phyloP scores from a whole-genome alignment of 371 early-diverging fungal species.

The Syncephalastrum monosporum region DNA sequence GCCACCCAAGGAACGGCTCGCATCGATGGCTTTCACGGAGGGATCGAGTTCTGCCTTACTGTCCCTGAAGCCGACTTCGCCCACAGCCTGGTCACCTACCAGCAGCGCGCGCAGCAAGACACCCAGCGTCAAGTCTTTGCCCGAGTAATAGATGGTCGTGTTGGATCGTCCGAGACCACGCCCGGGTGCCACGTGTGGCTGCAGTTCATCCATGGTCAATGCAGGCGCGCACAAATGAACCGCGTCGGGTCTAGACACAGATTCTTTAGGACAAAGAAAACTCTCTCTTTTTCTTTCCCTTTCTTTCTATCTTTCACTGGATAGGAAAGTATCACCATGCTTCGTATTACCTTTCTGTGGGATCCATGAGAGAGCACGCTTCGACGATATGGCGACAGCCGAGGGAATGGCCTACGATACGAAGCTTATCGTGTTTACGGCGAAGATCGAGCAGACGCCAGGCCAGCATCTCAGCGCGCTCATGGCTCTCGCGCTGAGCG shows the following conservation, averaged over 20 bases:
- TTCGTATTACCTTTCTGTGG: constrained; percentile 28
- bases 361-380: constrained; percentile 38
- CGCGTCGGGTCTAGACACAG: constrained; percentile 35
- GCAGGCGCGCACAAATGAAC: constrained; percentile 53
- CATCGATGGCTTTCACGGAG: constrained; percentile 32
- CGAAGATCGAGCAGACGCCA: constrained; percentile 42
- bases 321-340: not conserved
- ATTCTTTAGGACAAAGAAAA: not conserved
- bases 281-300: not conserved
- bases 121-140: constrained; percentile 44
- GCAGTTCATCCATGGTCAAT: constrained; percentile 32
- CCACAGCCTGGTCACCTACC: constrained; percentile 37
- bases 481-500: constrained; percentile 37
- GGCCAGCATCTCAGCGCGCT: constrained; percentile 47
- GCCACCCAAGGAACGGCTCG: constrained; percentile 36
- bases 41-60: constrained; percentile 25
- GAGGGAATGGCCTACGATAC: constrained; percentile 47
- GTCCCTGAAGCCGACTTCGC: constrained; percentile 40
- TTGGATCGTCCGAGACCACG: constrained; percentile 27
- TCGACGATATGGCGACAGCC: constrained; percentile 52
- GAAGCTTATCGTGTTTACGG: constrained; percentile 35
- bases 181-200: constrained; percentile 21
- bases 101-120: constrained; percentile 36
- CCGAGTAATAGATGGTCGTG: constrained; percentile 42
- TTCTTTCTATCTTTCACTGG: not conserved